These are phyloP conservation scores for Daldinia decipiens DNA, from an alignment of 495 filamentous ascomycete species.

Conservation along the genomic window DNA sequence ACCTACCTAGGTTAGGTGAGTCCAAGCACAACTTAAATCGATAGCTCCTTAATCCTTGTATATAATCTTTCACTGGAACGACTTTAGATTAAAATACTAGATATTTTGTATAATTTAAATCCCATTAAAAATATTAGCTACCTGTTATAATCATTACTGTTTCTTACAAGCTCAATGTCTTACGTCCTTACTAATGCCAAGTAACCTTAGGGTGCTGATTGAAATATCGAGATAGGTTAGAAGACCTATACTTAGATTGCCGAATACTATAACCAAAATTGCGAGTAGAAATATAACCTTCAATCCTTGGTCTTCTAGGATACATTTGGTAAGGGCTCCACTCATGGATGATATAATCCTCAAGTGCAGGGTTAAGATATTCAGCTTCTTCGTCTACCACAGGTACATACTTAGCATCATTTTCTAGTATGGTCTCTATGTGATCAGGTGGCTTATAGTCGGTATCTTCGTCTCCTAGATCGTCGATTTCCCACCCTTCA, in stretches of 20 bases:
- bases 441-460: slow-evolving; percentile 4
- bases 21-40: too few species aligned
- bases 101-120: too few species aligned
- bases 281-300: neutral
- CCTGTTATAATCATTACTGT: too few species aligned
- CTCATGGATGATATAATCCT: slow-evolving; percentile 19
- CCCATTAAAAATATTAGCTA: too few species aligned
- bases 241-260: neutral
- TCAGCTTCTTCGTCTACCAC: neutral
- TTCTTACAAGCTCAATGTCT: neutral
- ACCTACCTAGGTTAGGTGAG: too few species aligned
- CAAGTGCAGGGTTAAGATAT: neutral
- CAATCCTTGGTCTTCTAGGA: neutral
- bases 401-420: neutral
- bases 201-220: neutral
- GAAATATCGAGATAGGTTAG: neutral
- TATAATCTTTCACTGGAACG: too few species aligned
- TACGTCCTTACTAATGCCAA: neutral
- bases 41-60: too few species aligned
- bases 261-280: slow-evolving; percentile 25
- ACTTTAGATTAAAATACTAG: too few species aligned
- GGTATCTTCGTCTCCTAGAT: neutral
- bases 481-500: slow-evolving; percentile 20
- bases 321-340: slow-evolving; percentile 20
- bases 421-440: neutral